Evolutionary conservation across 495 filamentous ascomycete species (phyloP), one percentile per base, ranked within the genome.

Genomic region (Penicillium nucicola): DNA sequence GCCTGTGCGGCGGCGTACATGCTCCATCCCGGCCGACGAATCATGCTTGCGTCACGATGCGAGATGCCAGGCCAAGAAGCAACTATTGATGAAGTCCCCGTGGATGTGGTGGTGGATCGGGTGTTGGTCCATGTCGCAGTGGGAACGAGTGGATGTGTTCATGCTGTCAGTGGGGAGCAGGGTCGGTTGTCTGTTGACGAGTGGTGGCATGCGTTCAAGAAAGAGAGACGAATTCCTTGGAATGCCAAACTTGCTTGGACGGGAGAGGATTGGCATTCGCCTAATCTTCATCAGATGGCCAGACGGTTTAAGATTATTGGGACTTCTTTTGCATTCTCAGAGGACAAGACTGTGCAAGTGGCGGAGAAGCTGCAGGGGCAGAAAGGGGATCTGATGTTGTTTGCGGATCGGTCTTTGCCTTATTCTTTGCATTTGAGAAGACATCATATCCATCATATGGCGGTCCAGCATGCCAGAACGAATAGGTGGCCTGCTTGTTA

Each of bases 51-150:
- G 7, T 53, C 62, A 0, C 39, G 57, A 23, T 56, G 42, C 22
- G 14, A 55, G 17, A 42, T 66, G 7, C 67, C 67, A 2, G 46
- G 60, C 1, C n/a, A 46, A 32, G 55, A 70, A 9, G 51, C 55
- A 2, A 64, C 58, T 1, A 56, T 62, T 19, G 68, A 71, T 25
- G 66, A 69, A 37, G 64, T 71, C 7, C 66, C 66, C 2, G 60
- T 71, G 11, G 68, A 71, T 38, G 60, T 69, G 0, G 68, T 69
- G 0, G 66, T 55, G 1, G 66, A 69, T 33, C 46, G 64, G 17
- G 40, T 60, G 0, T 47, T 69, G 1, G 50, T 56, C 4, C 68
- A 71, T 48, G 45, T 60, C 4, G 64, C 61, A 2, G 4, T 45
- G 0, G 55, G 58, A 0, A 61, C 59, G 1, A 56, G 22, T 20